These are phyloP conservation scores for Pelargonium myrrhifolium DNA, from an alignment of 441 rosid genomes.

Conservation along the genomic window DNA sequence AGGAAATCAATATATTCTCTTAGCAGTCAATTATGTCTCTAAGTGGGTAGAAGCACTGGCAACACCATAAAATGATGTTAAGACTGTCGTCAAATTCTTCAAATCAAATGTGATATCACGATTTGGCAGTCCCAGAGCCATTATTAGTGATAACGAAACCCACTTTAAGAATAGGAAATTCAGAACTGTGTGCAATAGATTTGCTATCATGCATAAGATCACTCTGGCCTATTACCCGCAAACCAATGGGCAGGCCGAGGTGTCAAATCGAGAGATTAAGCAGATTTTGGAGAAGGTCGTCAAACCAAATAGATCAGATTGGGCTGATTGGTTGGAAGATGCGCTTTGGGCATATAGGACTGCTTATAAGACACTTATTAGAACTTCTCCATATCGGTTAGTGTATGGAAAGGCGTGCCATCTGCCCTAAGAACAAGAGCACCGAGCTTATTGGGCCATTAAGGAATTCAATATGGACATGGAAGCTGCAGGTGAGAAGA, in stretches of 20 bases:
- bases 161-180: neutral
- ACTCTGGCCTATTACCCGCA: neutral
- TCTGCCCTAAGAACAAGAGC: neutral
- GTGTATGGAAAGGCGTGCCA: neutral
- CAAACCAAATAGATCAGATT: neutral
- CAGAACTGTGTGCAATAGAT: neutral
- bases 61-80: neutral
- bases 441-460: neutral
- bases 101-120: neutral
- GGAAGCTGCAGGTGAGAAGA: neutral
- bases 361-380: no score
- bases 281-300: neutral
- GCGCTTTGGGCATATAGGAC: conserved; percentile 6
- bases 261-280: neutral
- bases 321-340: neutral
- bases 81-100: neutral
- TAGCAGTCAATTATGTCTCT: neutral
- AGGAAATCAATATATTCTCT: neutral
- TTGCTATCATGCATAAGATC: neutral
- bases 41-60: no score
- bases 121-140: neutral
- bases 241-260: neutral
- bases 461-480: neutral
- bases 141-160: neutral
- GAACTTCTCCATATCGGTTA: neutral